phyloP scores from a whole-genome alignment of 495 filamentous ascomycete genomes.

The Penicillium manginii region DNA sequence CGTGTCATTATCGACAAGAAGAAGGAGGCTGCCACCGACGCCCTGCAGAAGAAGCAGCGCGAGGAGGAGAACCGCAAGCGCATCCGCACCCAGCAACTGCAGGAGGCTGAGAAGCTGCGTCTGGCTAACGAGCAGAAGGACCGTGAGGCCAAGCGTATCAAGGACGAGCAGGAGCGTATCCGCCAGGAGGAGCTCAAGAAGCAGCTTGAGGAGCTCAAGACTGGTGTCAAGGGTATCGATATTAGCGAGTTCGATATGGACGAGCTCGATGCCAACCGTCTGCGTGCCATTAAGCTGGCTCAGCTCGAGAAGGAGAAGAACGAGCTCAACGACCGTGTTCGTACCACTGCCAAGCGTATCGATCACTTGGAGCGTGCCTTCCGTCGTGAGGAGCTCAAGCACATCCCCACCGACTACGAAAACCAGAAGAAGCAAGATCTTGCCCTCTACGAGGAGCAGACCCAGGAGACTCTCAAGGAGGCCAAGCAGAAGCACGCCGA shows the following conservation, averaged over 20 bases:
- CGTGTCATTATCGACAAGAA: conserved; percentile 93
- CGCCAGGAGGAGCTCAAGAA: conserved; percentile 93
- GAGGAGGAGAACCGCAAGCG: conserved; percentile 88
- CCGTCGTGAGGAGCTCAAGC: conserved; percentile 91
- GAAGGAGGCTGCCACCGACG: conserved; percentile 88
- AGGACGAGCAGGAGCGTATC: conserved; percentile 88
- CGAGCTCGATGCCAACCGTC: conserved; percentile 83
- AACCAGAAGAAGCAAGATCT: conserved; percentile 79
- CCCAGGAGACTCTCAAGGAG: conserved; percentile 75
- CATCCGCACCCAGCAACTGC: conserved; percentile 78
- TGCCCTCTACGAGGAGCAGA: conserved; percentile 76
- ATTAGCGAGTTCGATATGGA: conserved; percentile 75
- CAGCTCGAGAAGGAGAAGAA: conserved; percentile 98
- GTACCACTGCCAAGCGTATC: conserved; percentile 91
- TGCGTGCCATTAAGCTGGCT: conserved; percentile 91
- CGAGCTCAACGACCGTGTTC: conserved; percentile 83
- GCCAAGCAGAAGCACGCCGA: conserved; percentile 86
- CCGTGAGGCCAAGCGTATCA: conserved; percentile 84
- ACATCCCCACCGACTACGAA: conserved; percentile 84
- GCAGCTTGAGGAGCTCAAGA: conserved; percentile 93
- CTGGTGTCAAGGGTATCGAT: conserved; percentile 79
- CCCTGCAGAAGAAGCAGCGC: conserved; percentile 83
- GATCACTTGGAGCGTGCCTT: conserved; percentile 98
- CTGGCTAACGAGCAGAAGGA: conserved; percentile 88
- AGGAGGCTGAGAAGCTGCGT: conserved; percentile 85